Evolutionary conservation across 202 grass and related monocot species (phyloP).

Genomic region (Cymbopogon flexuosus): DNA sequence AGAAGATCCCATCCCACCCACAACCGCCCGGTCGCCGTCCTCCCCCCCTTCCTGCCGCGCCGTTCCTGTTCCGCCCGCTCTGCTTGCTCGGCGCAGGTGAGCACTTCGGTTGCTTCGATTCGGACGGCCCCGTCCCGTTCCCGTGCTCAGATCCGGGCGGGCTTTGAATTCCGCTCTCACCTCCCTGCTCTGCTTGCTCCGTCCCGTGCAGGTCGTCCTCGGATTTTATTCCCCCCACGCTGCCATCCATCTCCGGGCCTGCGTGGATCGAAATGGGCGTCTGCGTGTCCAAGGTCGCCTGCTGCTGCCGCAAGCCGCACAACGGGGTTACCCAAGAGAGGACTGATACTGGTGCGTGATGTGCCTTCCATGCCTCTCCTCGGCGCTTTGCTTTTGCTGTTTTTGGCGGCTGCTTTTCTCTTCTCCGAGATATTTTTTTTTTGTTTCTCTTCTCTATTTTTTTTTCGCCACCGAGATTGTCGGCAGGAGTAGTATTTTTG

Average conservation of each 20-base stretch:
- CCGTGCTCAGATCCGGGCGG: constrained; percentile 36
- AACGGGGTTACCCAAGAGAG: constrained; percentile 42
- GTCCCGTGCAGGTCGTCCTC: constrained; percentile 27
- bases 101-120: not conserved
- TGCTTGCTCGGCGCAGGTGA: constrained; percentile 7
- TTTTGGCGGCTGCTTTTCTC: not conserved
- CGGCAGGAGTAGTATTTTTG: not conserved
- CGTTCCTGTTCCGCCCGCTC: not conserved
- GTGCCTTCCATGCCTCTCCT: not conserved
- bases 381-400: not conserved
- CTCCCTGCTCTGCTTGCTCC: not conserved
- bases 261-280: constrained; percentile 53
- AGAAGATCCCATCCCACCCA: constrained; percentile 31
- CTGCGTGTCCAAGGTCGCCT: constrained; percentile 51
- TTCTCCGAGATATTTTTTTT: not conserved
- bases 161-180: not conserved
- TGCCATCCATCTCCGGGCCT: not conserved
- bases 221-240: not conserved
- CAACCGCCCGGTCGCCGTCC: constrained; percentile 9
- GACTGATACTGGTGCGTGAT: constrained; percentile 34
- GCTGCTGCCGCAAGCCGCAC: constrained; percentile 59
- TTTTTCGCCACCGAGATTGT: not conserved
- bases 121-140: not conserved
- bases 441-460: not conserved
- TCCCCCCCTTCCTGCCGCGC: not conserved